Evolutionary conservation across 805 yeast species (phyloP), one percentile per base, ranked within the genome.

Genomic region (Candida pini): DNA sequence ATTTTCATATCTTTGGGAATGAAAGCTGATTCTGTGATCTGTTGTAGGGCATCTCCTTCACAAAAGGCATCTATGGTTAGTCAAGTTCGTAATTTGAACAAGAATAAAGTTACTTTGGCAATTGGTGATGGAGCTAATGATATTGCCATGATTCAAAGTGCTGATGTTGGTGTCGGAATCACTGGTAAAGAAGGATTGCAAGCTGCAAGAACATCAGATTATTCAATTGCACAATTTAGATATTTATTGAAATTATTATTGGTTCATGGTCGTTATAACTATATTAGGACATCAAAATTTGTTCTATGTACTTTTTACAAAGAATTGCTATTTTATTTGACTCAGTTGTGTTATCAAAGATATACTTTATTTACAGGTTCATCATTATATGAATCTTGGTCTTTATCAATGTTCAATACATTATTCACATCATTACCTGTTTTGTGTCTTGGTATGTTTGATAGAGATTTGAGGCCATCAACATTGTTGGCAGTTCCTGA

Each of bases 111-210:
- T 5, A 87, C 97, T 0, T 68, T 92, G 41, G 98, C 98, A 0
- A 84, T 92, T 54, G 99, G 99, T 6, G 99, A 92, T 62, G 99
- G 99, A 44, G 99, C 99, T 2, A 92, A 92, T 55, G 99, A 92
- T 60, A 89, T 92, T 54, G 97, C 99, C 1, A 92, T 92, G 99
- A 92, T 92, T 42, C 97, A 92, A 63, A 82, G 94, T 52, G 99
- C 99, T 0, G 97, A 92, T 59, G 87, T 92, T 36, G 99, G 99
- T 19, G 76, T 92, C 43, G 98, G 98, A 19, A 92, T 92, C 34
- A 89, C 97, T 1, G 99, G 98, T 24, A 84, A 82, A 48, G 98
- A 92, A 61, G 98, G 98, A 2, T 64, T 92, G 28, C 98, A 92
- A 53, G 98, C 98, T 0, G 96, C 98, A 0, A 69, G 98, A 48